These are phyloP conservation scores for Penicillium malachiteum DNA, from an alignment of 495 filamentous ascomycete genomes.

Conservation along the genomic window DNA sequence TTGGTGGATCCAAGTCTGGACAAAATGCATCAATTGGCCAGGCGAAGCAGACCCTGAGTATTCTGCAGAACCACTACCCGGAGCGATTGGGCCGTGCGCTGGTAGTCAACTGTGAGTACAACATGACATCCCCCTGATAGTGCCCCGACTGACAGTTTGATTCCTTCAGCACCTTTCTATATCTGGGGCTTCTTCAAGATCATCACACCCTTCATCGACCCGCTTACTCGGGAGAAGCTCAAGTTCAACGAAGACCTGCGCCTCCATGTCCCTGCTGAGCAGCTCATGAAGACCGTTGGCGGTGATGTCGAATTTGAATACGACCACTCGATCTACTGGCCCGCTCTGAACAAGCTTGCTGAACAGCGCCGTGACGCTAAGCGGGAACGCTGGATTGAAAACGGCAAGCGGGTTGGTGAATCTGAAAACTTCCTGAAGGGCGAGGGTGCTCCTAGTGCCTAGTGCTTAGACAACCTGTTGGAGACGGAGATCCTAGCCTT, in stretches of 20 bases:
- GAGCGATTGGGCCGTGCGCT: slow-evolving; percentile 87
- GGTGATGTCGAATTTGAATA: slow-evolving; percentile 75
- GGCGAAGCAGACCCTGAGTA: slow-evolving; percentile 76
- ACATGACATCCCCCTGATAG: neutral
- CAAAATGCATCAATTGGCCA: slow-evolving; percentile 73
- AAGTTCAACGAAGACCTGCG: slow-evolving; percentile 89
- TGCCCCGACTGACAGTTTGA: slow-evolving; percentile 3
- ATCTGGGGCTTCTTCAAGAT: slow-evolving; percentile 91
- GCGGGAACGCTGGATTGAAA: slow-evolving; percentile 69
- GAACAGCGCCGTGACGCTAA: slow-evolving; percentile 57
- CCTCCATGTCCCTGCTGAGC: slow-evolving; percentile 70
- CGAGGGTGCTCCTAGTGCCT: slow-evolving; percentile 44
- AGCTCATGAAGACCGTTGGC: slow-evolving; percentile 66
- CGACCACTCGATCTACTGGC: slow-evolving; percentile 86
- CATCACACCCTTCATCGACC: slow-evolving; percentile 95
- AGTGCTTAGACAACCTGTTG: neutral
- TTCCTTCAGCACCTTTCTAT: slow-evolving; percentile 72
- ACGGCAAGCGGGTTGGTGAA: slow-evolving; percentile 78
- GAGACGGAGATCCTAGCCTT: neutral
- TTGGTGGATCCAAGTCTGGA: slow-evolving; percentile 73
- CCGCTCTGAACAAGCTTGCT: slow-evolving; percentile 69
- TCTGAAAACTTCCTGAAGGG: slow-evolving; percentile 78
- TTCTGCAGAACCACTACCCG: slow-evolving; percentile 92
- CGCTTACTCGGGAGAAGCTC: slow-evolving; percentile 83
- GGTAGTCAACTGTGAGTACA: slow-evolving; percentile 73